Evolutionary conservation across 345 rosid genomes (phyloP).

Genomic region (Anacardium occidentale): DNA sequence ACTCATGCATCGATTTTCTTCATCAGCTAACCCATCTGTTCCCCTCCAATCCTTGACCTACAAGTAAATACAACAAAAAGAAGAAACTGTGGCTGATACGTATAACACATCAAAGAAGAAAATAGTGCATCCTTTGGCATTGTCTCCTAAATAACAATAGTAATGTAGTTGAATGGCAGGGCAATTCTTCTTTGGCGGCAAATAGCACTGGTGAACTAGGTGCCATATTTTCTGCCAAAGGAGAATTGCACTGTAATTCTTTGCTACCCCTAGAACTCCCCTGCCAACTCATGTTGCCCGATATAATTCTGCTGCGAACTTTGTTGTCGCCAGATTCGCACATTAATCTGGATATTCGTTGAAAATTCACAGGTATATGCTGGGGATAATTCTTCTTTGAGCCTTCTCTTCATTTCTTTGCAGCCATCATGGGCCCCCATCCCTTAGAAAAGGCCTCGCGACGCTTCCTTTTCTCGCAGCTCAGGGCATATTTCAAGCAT

Average conservation of each 20-base stretch:
- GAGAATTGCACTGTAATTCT: constrained; percentile 44
- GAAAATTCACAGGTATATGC: constrained; percentile 27
- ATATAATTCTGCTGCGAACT: constrained; percentile 10
- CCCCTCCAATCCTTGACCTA: constrained; percentile 4
- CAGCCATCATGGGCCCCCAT: constrained; percentile 37
- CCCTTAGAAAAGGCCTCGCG: constrained; percentile 15
- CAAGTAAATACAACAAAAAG: background rate
- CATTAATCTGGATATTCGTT: constrained; percentile 33
- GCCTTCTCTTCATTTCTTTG: constrained; percentile 16
- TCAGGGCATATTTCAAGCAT: constrained; percentile 2
- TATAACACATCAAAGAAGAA: background rate
- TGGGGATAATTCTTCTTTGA: constrained; percentile 34
- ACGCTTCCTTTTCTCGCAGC: constrained; percentile 10
- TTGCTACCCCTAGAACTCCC: constrained; percentile 21
- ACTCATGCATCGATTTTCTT: background rate
- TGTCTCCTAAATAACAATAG: background rate
- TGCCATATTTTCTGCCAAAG: constrained; percentile 38
- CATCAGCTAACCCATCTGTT: background rate
- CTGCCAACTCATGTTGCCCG: background rate
- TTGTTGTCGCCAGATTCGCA: constrained; percentile 34
- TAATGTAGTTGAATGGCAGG: constrained; percentile 35
- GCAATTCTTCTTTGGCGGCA: constrained; percentile 52
- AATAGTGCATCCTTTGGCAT: background rate
- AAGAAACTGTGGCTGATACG: background rate
- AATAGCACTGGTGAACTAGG: background rate